Base-by-base conservation (phyloP, 257 asterid genomes). In the Fraxinus cuspidata region DNA sequence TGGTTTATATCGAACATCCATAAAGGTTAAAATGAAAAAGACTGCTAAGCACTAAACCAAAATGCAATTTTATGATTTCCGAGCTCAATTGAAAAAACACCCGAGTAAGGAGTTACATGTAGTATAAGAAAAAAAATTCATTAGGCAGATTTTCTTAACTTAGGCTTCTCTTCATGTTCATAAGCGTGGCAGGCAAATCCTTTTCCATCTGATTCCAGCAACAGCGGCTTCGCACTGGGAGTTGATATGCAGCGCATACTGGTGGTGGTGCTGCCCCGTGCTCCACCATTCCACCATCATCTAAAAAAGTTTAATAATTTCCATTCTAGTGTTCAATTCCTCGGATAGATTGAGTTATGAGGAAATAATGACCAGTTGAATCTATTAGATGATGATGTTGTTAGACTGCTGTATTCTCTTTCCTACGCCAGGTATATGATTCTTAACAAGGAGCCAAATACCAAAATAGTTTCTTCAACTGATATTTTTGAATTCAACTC, bases 1-100 rank as follows among this genome's bases (percentile, higher is more conserved):
- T 37, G 42, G 42, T 37, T 7, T 37, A 37, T 37, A 8, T 37
- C 42, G 42, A 8, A 37, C 42, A 37, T 2, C 88, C 53, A 77
- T 91, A 63, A 85, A 82, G 83, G 83, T 83, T 40, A 85, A 85
- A 53, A 78, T 75, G 70, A 85, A 83, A 78, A 83, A 87, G 40
- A 85, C 83, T 28, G 80, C 83, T 64, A 85, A 85, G 87, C 89
- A 85, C 87, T 86, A 80, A 11, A 85, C 87, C 13, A 80, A 80
- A 28, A 74, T 85, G 78, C 85, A 83, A 74, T 80, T 85, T 49
- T 49, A 63, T 25, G 6, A 25, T 27, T 63, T 63, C 21, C 28
- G 25, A 25, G 32, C 19, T 25, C 34, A 63, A 25, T 63, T 10
- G 69, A 3, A 9, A 9, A 21, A 8, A 63, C 34, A 63, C 68